These are phyloP conservation scores for Boletus eberwhitei DNA, from an alignment of 768 basidiomycete genomes.

Conservation along the genomic window DNA sequence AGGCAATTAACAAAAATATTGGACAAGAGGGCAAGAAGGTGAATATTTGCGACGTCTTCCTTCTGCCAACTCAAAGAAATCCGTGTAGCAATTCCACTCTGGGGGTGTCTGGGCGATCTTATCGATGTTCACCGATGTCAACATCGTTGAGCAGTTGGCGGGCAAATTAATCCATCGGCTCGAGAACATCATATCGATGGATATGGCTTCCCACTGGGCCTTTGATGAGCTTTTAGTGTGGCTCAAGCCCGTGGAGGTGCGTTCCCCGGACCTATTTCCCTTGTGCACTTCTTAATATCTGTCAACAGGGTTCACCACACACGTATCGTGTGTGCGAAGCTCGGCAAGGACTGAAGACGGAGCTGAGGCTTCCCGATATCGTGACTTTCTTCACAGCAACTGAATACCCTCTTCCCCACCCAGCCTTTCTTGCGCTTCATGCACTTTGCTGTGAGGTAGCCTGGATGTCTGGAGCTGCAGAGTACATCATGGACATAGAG, in stretches of 20 bases:
- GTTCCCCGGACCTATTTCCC: not conserved
- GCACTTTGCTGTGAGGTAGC: conserved; percentile 8
- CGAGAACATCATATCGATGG: not conserved
- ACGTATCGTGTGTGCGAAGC: not conserved
- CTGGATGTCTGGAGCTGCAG: conserved; percentile 6
- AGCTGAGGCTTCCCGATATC: not conserved
- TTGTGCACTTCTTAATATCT: not conserved
- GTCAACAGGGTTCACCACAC: not conserved
- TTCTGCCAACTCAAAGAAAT: too few relatives aligned
- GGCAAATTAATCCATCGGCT: not conserved
- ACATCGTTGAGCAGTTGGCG: not conserved
- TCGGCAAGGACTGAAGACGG: not conserved
- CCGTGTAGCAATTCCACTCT: too few relatives aligned
- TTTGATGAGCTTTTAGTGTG: conserved; percentile 1
- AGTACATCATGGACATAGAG: conserved; percentile 2
- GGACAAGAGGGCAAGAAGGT: not conserved
- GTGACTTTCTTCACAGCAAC: not conserved
- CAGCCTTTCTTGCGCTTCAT: not conserved
- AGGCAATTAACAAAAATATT: too few relatives aligned
- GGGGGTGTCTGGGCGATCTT: not conserved
- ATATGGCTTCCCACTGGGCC: not conserved
- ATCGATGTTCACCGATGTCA: not conserved
- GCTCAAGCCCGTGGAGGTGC: conserved; percentile 4
- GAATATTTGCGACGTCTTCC: not conserved
- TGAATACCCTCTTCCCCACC: not conserved